Base-by-base conservation (phyloP, 2,329 filamentous ascomycete genomes). In the Exophiala aquamarina region DNA sequence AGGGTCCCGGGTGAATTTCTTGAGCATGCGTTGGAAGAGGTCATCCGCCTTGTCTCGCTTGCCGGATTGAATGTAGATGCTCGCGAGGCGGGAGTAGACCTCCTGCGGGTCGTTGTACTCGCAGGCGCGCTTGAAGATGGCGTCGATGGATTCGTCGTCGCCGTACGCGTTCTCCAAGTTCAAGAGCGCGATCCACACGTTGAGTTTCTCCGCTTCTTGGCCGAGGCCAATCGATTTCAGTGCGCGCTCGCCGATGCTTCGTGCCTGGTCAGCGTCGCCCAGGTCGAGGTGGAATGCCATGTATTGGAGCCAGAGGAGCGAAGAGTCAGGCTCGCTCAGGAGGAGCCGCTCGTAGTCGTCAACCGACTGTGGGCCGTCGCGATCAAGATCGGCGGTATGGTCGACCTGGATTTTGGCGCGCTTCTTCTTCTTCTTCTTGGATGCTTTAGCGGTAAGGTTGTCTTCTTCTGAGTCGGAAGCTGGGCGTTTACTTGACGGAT, bases 211-310 rank as follows among this genome's bases (percentile, higher is more conserved):
- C 2, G 84, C 83, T 65, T 95, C 87, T 65, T 96, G 90, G 19
- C 88, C 83, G 52, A 94, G 89, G 67, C 89, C 87, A 72, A 98
- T 97, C 13, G 87, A 94, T 63, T 86, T 84, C 55, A 97, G 80
- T 14, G 93, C 93, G 52, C 93, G 86, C 70, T 96, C 87, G 2
- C 89, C 91, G 49, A 96, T 86, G 56, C 92, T 87, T 39, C 92
- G 83, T 10, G 93, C 91, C 69, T 90, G 93, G 52, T 85, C 82
- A 15, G 94, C 77, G 69, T 98, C 93, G 63, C 89, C 89, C 42
- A 95, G 81, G 64, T 95, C 86, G 67, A 96, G 84, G 70, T 97
- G 89, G 78, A 95, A 95, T n/a, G 91, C 90, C 89, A 98, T 97
- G 72, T 98, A 98, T 57, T 89, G 82, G 44, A 96, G 88, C 93